These are phyloP conservation scores for Gillenia trifoliata DNA, from an alignment of 306 rosid genomes.

Conservation along the genomic window DNA sequence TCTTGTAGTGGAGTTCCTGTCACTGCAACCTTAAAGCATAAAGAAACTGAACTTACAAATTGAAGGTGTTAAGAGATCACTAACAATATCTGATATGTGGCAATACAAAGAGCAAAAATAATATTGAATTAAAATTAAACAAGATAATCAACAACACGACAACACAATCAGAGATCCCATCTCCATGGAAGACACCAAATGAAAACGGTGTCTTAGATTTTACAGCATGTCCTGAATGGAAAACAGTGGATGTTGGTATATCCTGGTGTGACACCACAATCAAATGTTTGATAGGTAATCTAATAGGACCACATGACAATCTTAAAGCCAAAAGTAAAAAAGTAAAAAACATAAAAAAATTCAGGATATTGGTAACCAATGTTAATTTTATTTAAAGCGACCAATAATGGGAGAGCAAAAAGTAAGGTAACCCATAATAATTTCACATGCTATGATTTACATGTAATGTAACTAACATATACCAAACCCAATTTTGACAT, in stretches of 20 bases:
- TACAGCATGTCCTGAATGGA: not conserved
- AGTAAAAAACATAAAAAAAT: not conserved
- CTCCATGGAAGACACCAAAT: too few relatives aligned
- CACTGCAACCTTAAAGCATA: constrained; percentile 50
- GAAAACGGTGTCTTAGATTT: too few relatives aligned
- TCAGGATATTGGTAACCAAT: not conserved
- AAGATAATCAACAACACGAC: not conserved
- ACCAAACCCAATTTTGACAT: constrained; percentile 8
- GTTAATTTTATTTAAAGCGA: not conserved
- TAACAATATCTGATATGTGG: not conserved
- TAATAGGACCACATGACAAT: not conserved
- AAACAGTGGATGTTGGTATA: not conserved
- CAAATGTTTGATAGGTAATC: not conserved
- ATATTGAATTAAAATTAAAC: too few relatives aligned
- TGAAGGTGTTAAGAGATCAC: not conserved
- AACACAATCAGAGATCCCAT: too few relatives aligned
- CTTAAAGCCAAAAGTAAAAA: not conserved
- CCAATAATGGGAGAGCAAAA: not conserved
- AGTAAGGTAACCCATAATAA: constrained; percentile 10
- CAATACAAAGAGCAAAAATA: not conserved
- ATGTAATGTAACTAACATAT: not conserved
- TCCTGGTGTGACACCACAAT: not conserved
- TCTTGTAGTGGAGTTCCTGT: constrained; percentile 49
- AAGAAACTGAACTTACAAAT: not conserved
- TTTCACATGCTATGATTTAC: constrained; percentile 4